Evolutionary conservation across 805 yeast species (phyloP), one percentile per base, ranked within the genome.

Genomic region (Isabelozyma gotoi): DNA sequence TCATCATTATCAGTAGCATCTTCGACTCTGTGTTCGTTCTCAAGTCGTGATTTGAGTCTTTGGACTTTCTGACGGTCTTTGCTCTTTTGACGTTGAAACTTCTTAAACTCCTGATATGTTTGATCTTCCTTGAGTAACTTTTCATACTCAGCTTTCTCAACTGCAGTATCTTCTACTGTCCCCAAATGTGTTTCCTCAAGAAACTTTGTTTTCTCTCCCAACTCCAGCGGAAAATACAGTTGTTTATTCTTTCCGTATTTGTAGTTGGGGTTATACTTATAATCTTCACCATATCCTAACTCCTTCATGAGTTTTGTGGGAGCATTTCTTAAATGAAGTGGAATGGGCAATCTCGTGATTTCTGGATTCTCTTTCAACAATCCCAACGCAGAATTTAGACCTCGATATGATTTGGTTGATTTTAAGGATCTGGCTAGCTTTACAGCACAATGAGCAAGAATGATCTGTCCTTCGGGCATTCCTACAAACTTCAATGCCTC

Each of bases 271-370:
- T 90, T 90, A 63, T 94, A 95, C 62, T 89, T 88, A 67, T 94
- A 94, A 12, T 82, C 84, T 42, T 84, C 78, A 14, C 87, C 85
- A 60, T 91, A 92, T 0, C 96, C 98, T 46, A 90, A 56, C 40
- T 89, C 96, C 44, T 81, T 77, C 99, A 94, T 94, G 38, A 94
- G 71, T 53, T 73, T 75, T 0, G 99, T 95, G 2, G 99, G 99
- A 0, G 99, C 98, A 61, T 94, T 95, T 50, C 98, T 76, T 31
- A 94, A 70, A 63, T 94, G 98, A 55, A 84, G 52, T 0, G 95
- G 96, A 1, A 85, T 81, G 2, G 84, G 78, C 3, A 88, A 80
- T 33, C 80, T 76, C 14, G 81, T 79, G 40, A 78, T 68, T 8
- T 72, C 77, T 2, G 86, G 85, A n/a, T 77, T 78, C 18, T 74